Conservation (phyloP, 306 rosid species). For the Purshia tridentata region DNA sequence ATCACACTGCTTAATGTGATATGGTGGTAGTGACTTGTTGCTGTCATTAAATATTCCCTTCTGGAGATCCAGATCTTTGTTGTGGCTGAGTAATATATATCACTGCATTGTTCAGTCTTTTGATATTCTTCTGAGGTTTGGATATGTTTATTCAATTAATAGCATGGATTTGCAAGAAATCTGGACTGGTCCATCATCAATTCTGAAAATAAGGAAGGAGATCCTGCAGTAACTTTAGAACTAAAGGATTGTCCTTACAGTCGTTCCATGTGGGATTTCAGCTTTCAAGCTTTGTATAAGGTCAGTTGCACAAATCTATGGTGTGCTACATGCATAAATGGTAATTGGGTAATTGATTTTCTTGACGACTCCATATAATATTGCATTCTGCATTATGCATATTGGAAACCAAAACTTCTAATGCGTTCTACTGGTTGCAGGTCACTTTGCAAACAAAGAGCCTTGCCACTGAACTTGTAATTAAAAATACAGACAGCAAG, state of each 20-base stretch:
- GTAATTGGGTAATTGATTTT: not conserved
- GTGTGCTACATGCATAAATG: not conserved
- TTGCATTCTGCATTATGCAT: slow-evolving; percentile 7
- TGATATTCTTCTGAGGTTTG: slow-evolving; percentile 12
- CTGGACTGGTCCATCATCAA: slow-evolving; percentile 76
- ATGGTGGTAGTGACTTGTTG: not conserved
- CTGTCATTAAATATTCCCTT: not conserved
- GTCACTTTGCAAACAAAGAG: slow-evolving; percentile 56
- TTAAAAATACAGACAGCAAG: slow-evolving; percentile 75
- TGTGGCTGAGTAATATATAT: not conserved
- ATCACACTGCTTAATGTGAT: not conserved
- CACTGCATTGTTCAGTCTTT: slow-evolving; percentile 15
- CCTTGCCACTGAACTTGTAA: slow-evolving; percentile 71
- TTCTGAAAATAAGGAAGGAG: slow-evolving; percentile 73
- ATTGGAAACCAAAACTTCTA: not conserved
- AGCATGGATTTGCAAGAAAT: slow-evolving; percentile 96
- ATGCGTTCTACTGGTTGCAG: slow-evolving; percentile 44
- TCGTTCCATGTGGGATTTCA: slow-evolving; percentile 89
- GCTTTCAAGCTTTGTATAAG: slow-evolving; percentile 90
- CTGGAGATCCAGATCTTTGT: not conserved
- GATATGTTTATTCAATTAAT: slow-evolving; percentile 33
- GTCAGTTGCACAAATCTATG: slow-evolving; percentile 37
- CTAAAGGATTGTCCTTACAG: slow-evolving; percentile 78
- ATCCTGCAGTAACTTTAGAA: slow-evolving; percentile 67
- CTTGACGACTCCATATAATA: not conserved